Base-by-base conservation (phyloP, 2,329 filamentous ascomycete genomes). In the Chrysosporium keratinophilum region DNA sequence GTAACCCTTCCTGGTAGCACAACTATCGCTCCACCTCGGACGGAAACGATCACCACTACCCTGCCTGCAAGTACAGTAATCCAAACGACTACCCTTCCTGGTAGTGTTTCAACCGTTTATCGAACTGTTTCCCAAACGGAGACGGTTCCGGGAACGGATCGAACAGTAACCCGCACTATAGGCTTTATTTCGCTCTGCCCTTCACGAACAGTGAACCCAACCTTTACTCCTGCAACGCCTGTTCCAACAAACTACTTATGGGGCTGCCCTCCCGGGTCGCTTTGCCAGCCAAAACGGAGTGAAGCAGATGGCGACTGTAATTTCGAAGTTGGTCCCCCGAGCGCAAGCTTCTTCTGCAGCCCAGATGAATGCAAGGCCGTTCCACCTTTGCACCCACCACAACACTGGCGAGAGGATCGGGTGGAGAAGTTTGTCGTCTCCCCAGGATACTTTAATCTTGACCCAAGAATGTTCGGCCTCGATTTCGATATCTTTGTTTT, bases 391-490 rank as follows among this genome's bases (percentile, higher is more conserved):
- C 59, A 61, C 11, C 55, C 60, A 3, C 54, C 63, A 17, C 62
- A 65, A 40, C 59, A 54, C 48, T 67, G 64, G 64, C 60, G 61
- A 2, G 61, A 61, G 17, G 58, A 62, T 37, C 40, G 61, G 19
- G 55, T 56, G 19, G 56, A 56, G 11, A 81, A 78, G 61, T 82
- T 76, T 57, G 76, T 76, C 1, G 72, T 76, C 1, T 73, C 71
- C 0, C 63, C 72, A 0, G 79, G 76, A 2, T 86, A 85, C 63
- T 87, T 82, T 68, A 77, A 85, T 55, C 73, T 87, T n/a, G 72
- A 82, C 53, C 80, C 84, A 0, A 65, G 71, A 1, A 74, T 74
- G 0, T 87, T 87, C 55, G 83, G 82, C 3, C 69, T 87, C 14
- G 77, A 74, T 48, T 83, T 79, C 55, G 77, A 77, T 41, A 81